Conservation (phyloP, 1,284 basidiomycete species). For the Ganoderma boninense region DNA sequence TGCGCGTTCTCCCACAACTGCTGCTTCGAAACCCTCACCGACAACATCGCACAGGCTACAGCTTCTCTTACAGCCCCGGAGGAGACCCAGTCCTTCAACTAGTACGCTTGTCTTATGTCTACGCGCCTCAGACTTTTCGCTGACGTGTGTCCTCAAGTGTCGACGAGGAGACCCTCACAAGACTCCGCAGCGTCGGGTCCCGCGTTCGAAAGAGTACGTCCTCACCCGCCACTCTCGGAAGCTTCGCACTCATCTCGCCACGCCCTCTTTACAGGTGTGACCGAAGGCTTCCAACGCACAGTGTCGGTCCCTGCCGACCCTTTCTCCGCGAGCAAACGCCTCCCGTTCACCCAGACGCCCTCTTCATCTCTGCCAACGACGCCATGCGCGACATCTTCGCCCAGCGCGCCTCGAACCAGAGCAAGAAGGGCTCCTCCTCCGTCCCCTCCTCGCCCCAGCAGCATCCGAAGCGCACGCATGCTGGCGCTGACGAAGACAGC, state of each 20-base stretch:
- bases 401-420: constrained; percentile 20
- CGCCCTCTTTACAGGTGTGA: constrained; percentile 26
- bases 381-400: constrained; percentile 33
- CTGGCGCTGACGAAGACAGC: constrained; percentile 22
- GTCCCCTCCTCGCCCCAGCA: constrained; percentile 29
- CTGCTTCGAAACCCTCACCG: neutral
- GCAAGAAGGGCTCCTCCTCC: constrained; percentile 25
- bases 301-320: constrained; percentile 33
- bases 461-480: constrained; percentile 32
- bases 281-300: constrained; percentile 36
- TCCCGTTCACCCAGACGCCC: constrained; percentile 36
- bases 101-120: constrained; percentile 20
- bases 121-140: neutral
- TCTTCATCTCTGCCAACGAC: constrained; percentile 37
- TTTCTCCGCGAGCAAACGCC: constrained; percentile 24
- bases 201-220: constrained; percentile 36
- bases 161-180: constrained; percentile 33
- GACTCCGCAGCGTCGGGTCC: constrained; percentile 33
- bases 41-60: constrained; percentile 7
- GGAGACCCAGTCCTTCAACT: constrained; percentile 25
- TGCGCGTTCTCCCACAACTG: neutral
- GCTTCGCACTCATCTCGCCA: constrained; percentile 12
- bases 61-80: constrained; percentile 7
- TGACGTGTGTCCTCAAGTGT: constrained; percentile 24
- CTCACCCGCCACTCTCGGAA: neutral